Evolutionary conservation across 768 basidiomycete genomes (phyloP).

Genomic region (Tylopilus subfusipes): DNA sequence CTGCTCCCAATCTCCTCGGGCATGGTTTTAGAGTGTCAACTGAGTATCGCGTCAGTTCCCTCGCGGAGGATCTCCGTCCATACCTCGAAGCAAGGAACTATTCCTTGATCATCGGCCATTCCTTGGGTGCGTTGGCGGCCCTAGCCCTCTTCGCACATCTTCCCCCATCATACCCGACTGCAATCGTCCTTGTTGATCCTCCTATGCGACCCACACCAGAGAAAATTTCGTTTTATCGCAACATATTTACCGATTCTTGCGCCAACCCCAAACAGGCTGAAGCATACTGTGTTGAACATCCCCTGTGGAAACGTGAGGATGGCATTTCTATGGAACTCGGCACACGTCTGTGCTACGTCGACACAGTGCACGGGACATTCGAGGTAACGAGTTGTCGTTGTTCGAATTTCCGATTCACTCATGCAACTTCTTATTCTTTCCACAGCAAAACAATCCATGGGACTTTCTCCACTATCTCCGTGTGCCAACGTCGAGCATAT

Average conservation of each 20-base stretch:
- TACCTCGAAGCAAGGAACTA: no score
- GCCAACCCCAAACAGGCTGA: background rate
- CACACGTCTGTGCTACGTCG: slow-evolving; percentile 11
- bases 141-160: slow-evolving; percentile 8
- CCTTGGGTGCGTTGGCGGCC: slow-evolving; percentile 8
- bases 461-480: slow-evolving; percentile 8
- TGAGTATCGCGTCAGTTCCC: slow-evolving; percentile 10
- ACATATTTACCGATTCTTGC: background rate
- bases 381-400: background rate
- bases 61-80: slow-evolving; percentile 15
- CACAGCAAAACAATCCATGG: no score
- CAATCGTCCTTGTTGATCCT: slow-evolving; percentile 22
- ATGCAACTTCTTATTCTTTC: no score
- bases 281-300: background rate
- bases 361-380: background rate
- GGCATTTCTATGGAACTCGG: slow-evolving; percentile 5
- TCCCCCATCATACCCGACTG: slow-evolving; percentile 3
- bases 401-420: background rate
- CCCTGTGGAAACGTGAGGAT: slow-evolving; percentile 12
- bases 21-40: slow-evolving; percentile 9
- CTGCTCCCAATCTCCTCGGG: slow-evolving; percentile 18
- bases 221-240: background rate
- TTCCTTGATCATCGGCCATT: slow-evolving; percentile 22
- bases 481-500: background rate
- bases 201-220: no score